Percentiles rank a stretch among this genome's conserved stretches.
These are phyloP conservation scores for Corrigiola litoralis DNA, from an alignment of 179 eudicot genomes.

Conservation along the genomic window DNA sequence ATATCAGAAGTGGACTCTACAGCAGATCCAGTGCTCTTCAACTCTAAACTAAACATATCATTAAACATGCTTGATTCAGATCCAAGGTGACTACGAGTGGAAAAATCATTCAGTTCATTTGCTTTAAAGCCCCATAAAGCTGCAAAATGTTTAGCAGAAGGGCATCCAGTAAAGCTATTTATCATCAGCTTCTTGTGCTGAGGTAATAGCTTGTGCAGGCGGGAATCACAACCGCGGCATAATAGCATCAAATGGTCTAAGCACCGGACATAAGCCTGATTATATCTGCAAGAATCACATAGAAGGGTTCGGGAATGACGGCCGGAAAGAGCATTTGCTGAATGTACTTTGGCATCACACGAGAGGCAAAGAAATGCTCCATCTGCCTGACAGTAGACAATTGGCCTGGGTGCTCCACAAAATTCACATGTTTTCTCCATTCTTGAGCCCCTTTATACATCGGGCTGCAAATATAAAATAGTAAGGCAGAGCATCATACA, in stretches of 20 bases:
- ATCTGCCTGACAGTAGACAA: slow-evolving; percentile 68
- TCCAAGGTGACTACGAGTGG: slow-evolving; percentile 16
- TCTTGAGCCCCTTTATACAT: slow-evolving; percentile 19
- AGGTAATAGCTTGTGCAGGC: slow-evolving; percentile 32
- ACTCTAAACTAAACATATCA: slow-evolving; percentile 1
- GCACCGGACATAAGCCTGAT: slow-evolving; percentile 44
- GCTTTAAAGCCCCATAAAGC: slow-evolving; percentile 49
- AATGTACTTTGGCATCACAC: slow-evolving; percentile 68
- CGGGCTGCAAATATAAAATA: slow-evolving; percentile 5
- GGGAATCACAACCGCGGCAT: slow-evolving; percentile 47
- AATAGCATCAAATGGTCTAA: slow-evolving; percentile 50
- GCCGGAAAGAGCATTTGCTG: slow-evolving; percentile 69
- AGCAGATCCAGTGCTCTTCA: neutral
- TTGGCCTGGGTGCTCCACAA: slow-evolving; percentile 44
- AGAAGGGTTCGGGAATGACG: slow-evolving; percentile 57
- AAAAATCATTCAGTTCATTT: slow-evolving; percentile 15
- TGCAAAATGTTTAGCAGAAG: slow-evolving; percentile 61
- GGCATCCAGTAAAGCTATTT: slow-evolving; percentile 51
- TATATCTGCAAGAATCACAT: slow-evolving; percentile 51
- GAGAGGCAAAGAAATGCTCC: slow-evolving; percentile 65
- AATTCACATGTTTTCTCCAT: slow-evolving; percentile 70
- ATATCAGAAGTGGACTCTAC: neutral
- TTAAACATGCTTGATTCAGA: slow-evolving; percentile 19
- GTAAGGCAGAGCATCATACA: too few species aligned
- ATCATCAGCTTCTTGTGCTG: slow-evolving; percentile 46